Evolutionary conservation across 148 eudicot species (phyloP), one percentile per base, ranked within the genome.

Genomic region (Cornus kousa): DNA sequence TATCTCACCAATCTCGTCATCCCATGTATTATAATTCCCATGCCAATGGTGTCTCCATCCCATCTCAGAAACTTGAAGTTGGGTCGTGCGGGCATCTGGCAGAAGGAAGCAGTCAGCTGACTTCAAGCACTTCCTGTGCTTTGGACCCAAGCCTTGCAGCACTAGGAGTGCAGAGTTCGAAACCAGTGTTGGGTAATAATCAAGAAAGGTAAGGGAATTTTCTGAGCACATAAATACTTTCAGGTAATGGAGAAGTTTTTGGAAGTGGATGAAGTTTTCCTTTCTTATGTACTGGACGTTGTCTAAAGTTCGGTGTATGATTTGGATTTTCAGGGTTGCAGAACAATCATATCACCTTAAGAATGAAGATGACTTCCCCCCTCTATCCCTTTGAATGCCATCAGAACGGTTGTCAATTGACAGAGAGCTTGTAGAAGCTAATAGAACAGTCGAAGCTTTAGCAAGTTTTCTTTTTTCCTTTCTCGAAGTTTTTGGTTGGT

Each of bases 361-460:
- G 86, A 77, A 83, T 33, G 84, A 83, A 73, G 87, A 85, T 16
- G 89, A 87, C 48, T 88, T 88, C 67, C 90, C 90, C 67, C 88
- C 90, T 53, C 79, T 88, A 40, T 67, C 85, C 48, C 9, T 57
- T 71, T 79, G 85, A 84, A 73, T 81, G 17, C 43, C 77, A 32
- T 59, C 67, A 70, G 70, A 24, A 74, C 53, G 53, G 37, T 60
- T 28, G 64, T 35, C 37, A 35, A 35, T 35, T 43, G 48, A 43
- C 8, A 43, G 48, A 9, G 6, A 43, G 48, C 10, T 53, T 37
- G 70, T 75, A 62, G 79, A 74, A 35, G 69, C 69, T 60, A 62
- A 74, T 28, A 53, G 9, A 67, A 28, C 60, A 35, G 67, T 65
- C 12, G 13, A 53, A 46, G 48, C 48, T 9, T 43, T 43, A 43